These are phyloP conservation scores for Allium fistulosum DNA, from an alignment of 106 monocot species.

Conservation along the genomic window DNA sequence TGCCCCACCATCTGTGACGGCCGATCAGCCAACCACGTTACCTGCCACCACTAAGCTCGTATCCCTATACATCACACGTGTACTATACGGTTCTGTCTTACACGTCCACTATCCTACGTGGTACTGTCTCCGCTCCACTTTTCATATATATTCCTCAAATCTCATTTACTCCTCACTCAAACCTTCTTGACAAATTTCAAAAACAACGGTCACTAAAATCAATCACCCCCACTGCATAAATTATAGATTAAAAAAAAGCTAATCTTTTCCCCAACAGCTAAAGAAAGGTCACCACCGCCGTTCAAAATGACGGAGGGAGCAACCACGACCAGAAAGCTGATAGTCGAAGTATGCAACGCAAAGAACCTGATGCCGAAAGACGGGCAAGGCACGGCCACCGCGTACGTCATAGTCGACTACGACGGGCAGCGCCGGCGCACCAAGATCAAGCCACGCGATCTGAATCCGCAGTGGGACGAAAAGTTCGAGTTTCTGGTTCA, in stretches of 20 bases:
- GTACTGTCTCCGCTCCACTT: constrained; percentile 7
- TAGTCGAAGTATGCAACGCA: constrained; percentile 81
- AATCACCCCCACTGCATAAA: no score
- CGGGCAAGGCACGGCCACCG: constrained; percentile 89
- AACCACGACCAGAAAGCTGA: constrained; percentile 32
- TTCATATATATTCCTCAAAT: not conserved
- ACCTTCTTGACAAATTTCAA: not conserved
- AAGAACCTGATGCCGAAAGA: constrained; percentile 92
- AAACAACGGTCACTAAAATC: constrained; percentile 8
- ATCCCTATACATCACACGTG: constrained; percentile 14
- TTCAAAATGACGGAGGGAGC: constrained; percentile 21
- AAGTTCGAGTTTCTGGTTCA: constrained; percentile 80
- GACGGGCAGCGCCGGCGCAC: constrained; percentile 84
- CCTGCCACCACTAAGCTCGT: not conserved
- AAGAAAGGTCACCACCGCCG: not conserved
- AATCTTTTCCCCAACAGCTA: no score
- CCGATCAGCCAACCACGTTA: constrained; percentile 1
- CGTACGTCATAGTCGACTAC: constrained; percentile 83
- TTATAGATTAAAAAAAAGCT: no score
- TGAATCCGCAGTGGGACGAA: constrained; percentile 91
- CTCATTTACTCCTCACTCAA: not conserved
- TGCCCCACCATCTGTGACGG: constrained; percentile 4
- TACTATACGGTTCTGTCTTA: constrained; percentile 17
- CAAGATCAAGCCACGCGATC: constrained; percentile 62
- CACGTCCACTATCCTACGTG: constrained; percentile 6